phyloP scores from a whole-genome alignment of 2,329 filamentous ascomycete species.

The Dothistroma septosporum region DNA sequence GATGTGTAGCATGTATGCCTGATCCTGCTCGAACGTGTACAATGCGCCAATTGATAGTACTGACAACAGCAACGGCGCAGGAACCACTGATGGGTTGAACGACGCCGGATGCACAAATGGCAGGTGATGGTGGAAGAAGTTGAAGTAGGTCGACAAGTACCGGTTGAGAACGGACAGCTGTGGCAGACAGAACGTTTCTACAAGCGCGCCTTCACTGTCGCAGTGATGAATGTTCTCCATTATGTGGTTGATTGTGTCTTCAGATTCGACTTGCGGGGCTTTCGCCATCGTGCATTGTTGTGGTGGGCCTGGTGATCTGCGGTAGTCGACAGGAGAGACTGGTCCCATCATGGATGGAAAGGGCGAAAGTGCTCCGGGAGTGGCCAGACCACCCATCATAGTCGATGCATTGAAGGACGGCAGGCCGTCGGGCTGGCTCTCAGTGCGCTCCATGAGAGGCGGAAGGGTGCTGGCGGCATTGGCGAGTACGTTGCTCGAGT shows the following conservation, averaged over 20 bases:
- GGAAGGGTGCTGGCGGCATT: constrained; percentile 50
- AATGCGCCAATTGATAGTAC: constrained; percentile 92
- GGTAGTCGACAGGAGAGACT: constrained; percentile 65
- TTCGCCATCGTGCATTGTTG: constrained; percentile 61
- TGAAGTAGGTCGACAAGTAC: constrained; percentile 93
- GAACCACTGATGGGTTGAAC: constrained; percentile 74
- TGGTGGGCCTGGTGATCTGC: constrained; percentile 64
- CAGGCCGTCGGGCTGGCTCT: constrained; percentile 41
- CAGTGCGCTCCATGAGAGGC: constrained; percentile 57
- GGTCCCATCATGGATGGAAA: constrained; percentile 64
- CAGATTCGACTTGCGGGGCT: constrained; percentile 75
- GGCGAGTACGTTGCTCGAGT: constrained; percentile 24
- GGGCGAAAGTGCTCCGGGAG: constrained; percentile 70
- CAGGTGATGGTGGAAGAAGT: constrained; percentile 92
- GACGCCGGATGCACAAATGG: constrained; percentile 92
- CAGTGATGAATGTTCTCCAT: constrained; percentile 78
- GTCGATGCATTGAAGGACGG: constrained; percentile 63
- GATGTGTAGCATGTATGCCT: constrained; percentile 95
- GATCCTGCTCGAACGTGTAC: constrained; percentile 95
- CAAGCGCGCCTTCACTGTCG: constrained; percentile 76
- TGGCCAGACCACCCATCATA: constrained; percentile 64
- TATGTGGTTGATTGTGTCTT: constrained; percentile 80
- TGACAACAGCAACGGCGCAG: constrained; percentile 78
- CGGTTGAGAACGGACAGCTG: constrained; percentile 77
- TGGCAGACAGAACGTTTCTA: constrained; percentile 86